phyloP scores from a whole-genome alignment of 2,329 filamentous ascomycete genomes.

The Penicillium thymicola region DNA sequence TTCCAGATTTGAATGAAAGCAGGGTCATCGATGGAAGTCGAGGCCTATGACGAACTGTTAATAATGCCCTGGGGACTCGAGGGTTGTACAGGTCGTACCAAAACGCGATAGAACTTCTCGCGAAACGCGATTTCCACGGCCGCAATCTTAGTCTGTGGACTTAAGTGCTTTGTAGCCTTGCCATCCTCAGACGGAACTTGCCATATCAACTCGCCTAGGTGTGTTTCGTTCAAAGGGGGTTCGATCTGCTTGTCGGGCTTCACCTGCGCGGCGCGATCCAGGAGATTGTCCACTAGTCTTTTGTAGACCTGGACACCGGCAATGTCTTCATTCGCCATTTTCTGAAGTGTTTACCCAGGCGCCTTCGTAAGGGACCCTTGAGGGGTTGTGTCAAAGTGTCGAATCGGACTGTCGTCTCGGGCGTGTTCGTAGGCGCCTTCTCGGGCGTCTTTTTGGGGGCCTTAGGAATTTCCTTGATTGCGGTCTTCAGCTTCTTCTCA shows the following conservation, averaged over 20 bases:
- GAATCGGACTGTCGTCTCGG: not conserved
- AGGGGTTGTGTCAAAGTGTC: not conserved
- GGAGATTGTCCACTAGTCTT: conserved; percentile 54
- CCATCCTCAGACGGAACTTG: conserved; percentile 33
- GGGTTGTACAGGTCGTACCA: conserved; percentile 56
- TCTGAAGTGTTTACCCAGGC: conserved; percentile 4
- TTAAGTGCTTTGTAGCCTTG: conserved; percentile 37
- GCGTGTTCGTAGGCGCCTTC: not conserved
- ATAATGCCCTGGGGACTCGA: not conserved
- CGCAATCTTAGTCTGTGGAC: conserved; percentile 57
- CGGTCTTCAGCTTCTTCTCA: not conserved
- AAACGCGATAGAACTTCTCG: conserved; percentile 71
- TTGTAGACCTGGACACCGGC: conserved; percentile 46
- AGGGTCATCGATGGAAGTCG: conserved; percentile 70
- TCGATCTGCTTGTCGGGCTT: conserved; percentile 65
- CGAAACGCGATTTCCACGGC: conserved; percentile 81
- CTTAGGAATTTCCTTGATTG: not conserved
- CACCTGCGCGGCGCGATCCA: conserved; percentile 56
- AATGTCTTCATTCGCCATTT: conserved; percentile 35
- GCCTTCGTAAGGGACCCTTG: not conserved
- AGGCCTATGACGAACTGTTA: conserved; percentile 53
- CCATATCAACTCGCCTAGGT: conserved; percentile 46
- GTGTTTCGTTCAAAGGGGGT: conserved; percentile 68
- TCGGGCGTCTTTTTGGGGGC: not conserved
- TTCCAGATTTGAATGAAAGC: conserved; percentile 87